Evolutionary conservation across 1,284 basidiomycete genomes (phyloP).

Genomic region (Cutaneotrichosporon mucoides): DNA sequence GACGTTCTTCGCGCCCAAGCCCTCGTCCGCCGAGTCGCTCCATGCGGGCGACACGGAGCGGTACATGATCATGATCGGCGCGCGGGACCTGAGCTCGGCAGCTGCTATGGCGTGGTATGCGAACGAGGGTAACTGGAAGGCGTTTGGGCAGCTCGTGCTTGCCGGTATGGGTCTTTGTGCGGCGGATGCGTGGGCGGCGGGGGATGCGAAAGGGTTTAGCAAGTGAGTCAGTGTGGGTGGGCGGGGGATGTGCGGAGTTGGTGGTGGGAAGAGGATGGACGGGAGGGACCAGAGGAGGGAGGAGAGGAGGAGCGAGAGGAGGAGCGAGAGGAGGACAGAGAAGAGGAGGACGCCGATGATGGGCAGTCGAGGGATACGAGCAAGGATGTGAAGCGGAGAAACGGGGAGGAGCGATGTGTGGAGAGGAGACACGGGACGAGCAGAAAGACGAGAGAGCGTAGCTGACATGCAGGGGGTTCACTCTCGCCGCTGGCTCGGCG

Average conservation of each 20-base stretch:
- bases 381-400: not conserved
- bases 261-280: too few species aligned
- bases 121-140: not conserved
- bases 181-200: not conserved
- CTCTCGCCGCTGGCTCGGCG: conserved; percentile 42
- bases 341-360: too few species aligned
- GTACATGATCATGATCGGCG: not conserved
- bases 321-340: too few species aligned
- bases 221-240: not conserved
- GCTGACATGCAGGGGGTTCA: conserved; percentile 13
- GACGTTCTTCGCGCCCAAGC: not conserved
- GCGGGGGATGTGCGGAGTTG: too few species aligned
- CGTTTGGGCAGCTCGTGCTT: not conserved
- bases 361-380: too few species aligned
- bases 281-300: too few species aligned
- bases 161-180: not conserved
- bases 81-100: not conserved
- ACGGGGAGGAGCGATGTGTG: not conserved
- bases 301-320: too few species aligned
- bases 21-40: not conserved
- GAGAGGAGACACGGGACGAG: not conserved
- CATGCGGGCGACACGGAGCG: not conserved
- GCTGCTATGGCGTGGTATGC: not conserved
- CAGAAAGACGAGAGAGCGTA: too few species aligned
- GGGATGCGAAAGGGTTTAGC: not conserved